Percentiles rank a stretch among this genome's conserved stretches.
Evolutionary conservation across 192 early-diverging fungal genomes (phyloP).

Genomic region (Linnemannia hyalina): DNA sequence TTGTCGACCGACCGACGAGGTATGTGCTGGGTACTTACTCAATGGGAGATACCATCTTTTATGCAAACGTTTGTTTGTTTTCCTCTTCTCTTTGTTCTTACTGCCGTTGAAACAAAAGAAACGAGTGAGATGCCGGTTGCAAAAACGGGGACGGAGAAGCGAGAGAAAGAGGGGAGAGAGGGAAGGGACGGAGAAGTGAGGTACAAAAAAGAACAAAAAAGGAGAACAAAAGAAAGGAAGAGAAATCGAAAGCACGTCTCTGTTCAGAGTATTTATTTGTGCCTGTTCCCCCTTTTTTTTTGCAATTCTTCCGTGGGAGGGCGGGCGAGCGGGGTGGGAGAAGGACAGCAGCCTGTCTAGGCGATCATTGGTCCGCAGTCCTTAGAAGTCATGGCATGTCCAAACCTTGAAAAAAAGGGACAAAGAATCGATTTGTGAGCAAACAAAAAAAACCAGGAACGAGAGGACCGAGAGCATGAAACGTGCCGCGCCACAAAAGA

Average conservation of each 20-base stretch:
- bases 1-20: neutral
- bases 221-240: neutral
- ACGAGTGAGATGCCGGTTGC: neutral
- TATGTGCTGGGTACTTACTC: neutral
- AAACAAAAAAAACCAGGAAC: too few relatives aligned
- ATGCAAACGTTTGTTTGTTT: neutral
- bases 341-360: neutral
- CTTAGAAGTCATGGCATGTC: neutral
- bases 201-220: too few relatives aligned
- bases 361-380: neutral
- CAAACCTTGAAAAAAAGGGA: neutral
- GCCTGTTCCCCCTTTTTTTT: too few relatives aligned
- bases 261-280: neutral
- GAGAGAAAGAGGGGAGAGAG: too few relatives aligned
- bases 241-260: neutral
- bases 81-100: neutral
- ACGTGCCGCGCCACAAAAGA: too few relatives aligned
- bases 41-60: neutral
- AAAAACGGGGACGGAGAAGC: neutral
- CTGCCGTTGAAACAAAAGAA: neutral
- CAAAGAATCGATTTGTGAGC: neutral
- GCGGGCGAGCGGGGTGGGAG: neutral
- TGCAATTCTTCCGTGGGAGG: neutral
- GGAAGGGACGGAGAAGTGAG: too few relatives aligned
- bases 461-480: too few relatives aligned